Base-by-base conservation (phyloP, 2,329 filamentous ascomycete genomes). In the Pseudogymnoascus sp. region DNA sequence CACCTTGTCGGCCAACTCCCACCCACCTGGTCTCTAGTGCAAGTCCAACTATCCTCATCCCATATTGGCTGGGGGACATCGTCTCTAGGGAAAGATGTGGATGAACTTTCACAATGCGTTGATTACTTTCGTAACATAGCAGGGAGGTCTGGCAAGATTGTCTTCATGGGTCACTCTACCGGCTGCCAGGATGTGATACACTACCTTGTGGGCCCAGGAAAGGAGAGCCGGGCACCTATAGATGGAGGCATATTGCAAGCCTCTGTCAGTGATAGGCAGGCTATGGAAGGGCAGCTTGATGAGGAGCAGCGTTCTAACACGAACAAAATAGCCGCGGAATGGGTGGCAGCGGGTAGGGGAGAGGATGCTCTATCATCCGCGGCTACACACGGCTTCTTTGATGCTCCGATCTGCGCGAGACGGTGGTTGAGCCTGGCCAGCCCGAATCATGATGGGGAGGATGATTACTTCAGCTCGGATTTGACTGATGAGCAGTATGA, bases 401-500 rank as follows among this genome's bases (percentile, higher is more conserved):
- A 69, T 1, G 76, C 76, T 0, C 81, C 82, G 0, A 74, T 87
- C 4, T 81, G 77, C n/a, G 83, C 86, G 6, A 76, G 77, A 54
- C 73, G 86, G 45, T 87, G 85, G 73, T 71, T 86, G 37, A 84
- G 83, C 57, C 75, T 89, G 5, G 77, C 81, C 0, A 82, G 79
- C 21, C 83, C 83, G 0, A 77, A 79, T 57, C 75, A 78, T 61
- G 79, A 80, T 29, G 83, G 82, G 2, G 82, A 83, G 57, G 87
- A 90, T 72, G 87, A 90, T 71, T 84, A 86, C 67, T 90, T 90
- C 74, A 86, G 83, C 63, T 83, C 80, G 8, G 87, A 90, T 73
- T 73, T 89, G 34, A 71, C 69, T 0, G 81, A 84, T 45, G 75
- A 79, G 62, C 73, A 78, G 29, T 71, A 89, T 37, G 68, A 72